Evolutionary conservation across 2,329 filamentous ascomycete genomes (phyloP).

Genomic region (Beauveria varroae): DNA sequence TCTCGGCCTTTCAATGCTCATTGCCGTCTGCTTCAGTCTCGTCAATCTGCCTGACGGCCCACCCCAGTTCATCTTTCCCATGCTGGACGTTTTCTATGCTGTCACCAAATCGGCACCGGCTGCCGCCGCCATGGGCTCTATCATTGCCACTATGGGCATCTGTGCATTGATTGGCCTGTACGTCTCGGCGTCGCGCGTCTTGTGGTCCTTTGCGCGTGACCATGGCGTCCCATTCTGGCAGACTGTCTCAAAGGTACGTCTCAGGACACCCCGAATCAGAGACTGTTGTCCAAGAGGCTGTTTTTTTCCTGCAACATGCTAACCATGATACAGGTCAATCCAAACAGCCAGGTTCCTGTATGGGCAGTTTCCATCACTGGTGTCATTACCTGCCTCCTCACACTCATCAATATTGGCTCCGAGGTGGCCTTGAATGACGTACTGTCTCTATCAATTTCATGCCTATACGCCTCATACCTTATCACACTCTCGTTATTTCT

Average conservation of each 20-base stretch:
- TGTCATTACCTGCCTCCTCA: slow-evolving; percentile 21
- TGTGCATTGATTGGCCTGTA: slow-evolving; percentile 46
- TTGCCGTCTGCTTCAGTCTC: slow-evolving; percentile 46
- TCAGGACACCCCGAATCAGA: not conserved
- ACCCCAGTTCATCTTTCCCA: slow-evolving; percentile 35
- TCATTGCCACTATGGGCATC: slow-evolving; percentile 42
- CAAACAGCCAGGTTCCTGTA: slow-evolving; percentile 21
- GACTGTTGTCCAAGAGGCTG: not conserved
- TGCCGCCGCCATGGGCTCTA: slow-evolving; percentile 40
- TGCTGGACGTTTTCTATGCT: slow-evolving; percentile 50
- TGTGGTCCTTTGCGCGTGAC: slow-evolving; percentile 43
- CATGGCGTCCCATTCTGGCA: slow-evolving; percentile 25
- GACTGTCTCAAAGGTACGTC: not conserved
- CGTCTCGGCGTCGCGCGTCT: slow-evolving; percentile 48
- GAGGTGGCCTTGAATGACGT: slow-evolving; percentile 22
- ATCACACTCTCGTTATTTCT: slow-evolving; percentile 22
- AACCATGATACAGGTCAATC: slow-evolving; percentile 16
- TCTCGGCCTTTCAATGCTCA: slow-evolving; percentile 46
- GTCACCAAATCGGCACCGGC: slow-evolving; percentile 40
- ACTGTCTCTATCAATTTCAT: slow-evolving; percentile 21
- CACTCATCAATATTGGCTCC: slow-evolving; percentile 27
- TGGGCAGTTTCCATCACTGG: slow-evolving; percentile 21
- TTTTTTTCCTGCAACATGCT: slow-evolving; percentile 8
- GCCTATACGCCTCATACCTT: slow-evolving; percentile 24
- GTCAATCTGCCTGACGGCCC: slow-evolving; percentile 36